Percentiles rank a stretch among this genome's conserved stretches.
phyloP scores from a whole-genome alignment of 2,329 filamentous ascomycete genomes.

The Neonectria neomacrospora region DNA sequence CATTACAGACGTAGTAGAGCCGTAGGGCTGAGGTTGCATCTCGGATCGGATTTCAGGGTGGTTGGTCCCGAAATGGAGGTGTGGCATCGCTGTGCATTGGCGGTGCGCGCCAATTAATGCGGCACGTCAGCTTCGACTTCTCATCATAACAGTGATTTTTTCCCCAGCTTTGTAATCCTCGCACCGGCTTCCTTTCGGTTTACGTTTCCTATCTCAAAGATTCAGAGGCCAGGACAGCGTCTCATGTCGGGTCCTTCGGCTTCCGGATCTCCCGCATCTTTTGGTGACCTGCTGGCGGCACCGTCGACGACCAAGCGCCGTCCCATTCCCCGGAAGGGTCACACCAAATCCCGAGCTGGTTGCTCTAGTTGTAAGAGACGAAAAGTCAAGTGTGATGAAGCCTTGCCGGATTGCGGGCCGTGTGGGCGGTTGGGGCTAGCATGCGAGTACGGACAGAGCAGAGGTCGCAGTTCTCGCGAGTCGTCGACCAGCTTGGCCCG shows the following conservation, averaged over 20 bases:
- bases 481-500: conserved; percentile 22
- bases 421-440: conserved; percentile 51
- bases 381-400: conserved; percentile 59
- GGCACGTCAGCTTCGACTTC: not conserved
- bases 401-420: conserved; percentile 48
- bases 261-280: conserved; percentile 4
- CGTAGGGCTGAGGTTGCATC: not conserved
- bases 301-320: conserved; percentile 36
- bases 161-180: too few species aligned
- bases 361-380: conserved; percentile 49
- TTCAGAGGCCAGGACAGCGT: not conserved
- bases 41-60: not conserved
- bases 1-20: not conserved
- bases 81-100: not conserved
- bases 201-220: too few species aligned
- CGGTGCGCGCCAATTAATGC: not conserved
- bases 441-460: conserved; percentile 48
- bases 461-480: not conserved
- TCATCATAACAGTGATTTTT: not conserved
- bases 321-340: conserved; percentile 50
- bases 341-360: conserved; percentile 49
- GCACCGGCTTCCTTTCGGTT: not conserved
- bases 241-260: conserved; percentile 14
- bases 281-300: not conserved
- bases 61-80: not conserved